Evolutionary conservation across 169 alveolate genomes (phyloP).

Genomic region (Besnoitia besnoiti): DNA sequence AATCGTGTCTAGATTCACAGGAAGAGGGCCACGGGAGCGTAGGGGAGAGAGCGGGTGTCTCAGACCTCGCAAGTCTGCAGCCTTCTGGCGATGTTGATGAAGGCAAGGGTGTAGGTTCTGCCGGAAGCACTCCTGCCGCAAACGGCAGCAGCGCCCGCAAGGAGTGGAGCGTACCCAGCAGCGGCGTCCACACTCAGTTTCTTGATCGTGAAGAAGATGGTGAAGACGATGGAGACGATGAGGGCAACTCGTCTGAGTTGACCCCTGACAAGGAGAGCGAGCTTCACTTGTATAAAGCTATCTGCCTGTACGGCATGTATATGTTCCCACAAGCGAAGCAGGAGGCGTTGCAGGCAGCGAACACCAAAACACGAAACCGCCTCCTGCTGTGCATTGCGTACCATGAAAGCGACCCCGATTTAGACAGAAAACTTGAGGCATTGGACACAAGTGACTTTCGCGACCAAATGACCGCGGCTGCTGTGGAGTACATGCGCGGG

Average conservation of each 20-base stretch:
- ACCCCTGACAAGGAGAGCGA: background rate
- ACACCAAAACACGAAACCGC: background rate
- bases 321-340: slow-evolving; percentile 20
- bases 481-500: slow-evolving; percentile 6
- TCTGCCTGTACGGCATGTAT: slow-evolving; percentile 4
- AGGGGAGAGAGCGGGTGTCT: too few relatives aligned
- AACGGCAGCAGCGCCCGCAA: too few relatives aligned
- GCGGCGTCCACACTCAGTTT: too few relatives aligned
- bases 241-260: too few relatives aligned
- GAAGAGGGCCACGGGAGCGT: background rate
- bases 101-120: too few relatives aligned
- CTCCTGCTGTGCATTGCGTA: background rate
- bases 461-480: slow-evolving; percentile 7
- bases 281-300: slow-evolving; percentile 19
- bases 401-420: background rate
- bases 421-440: background rate
- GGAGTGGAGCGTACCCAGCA: too few relatives aligned
- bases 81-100: too few relatives aligned
- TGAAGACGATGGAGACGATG: background rate
- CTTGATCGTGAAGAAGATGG: background rate
- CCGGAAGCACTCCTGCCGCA: too few relatives aligned
- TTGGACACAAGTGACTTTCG: background rate
- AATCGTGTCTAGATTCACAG: background rate
- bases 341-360: background rate
- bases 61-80: too few relatives aligned